These are phyloP conservation scores for Sambucus nigra DNA, from an alignment of 129 eudicot species.

Conservation along the genomic window DNA sequence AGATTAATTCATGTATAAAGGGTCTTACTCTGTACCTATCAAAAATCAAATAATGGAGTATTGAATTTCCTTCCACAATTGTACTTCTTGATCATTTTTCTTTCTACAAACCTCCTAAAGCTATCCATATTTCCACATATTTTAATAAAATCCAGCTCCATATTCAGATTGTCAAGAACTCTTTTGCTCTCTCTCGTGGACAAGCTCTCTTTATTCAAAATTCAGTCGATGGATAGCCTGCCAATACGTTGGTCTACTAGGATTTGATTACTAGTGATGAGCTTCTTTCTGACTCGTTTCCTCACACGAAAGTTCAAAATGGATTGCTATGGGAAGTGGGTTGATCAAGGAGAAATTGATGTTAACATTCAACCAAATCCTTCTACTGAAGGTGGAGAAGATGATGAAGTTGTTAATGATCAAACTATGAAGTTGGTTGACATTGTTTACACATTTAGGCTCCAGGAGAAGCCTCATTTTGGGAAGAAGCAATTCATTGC, in stretches of 20 bases:
- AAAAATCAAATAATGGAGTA: slow-evolving; percentile 58
- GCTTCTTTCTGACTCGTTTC: slow-evolving; percentile 64
- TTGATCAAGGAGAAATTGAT: slow-evolving; percentile 48
- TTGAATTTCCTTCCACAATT: slow-evolving; percentile 57
- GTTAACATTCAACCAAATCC: slow-evolving; percentile 64
- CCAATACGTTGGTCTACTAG: no score
- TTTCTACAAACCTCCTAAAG: slow-evolving; percentile 82
- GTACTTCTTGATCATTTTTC: slow-evolving; percentile 78
- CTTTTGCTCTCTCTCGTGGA: no score
- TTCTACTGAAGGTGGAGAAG: slow-evolving; percentile 60
- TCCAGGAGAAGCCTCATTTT: slow-evolving; percentile 73
- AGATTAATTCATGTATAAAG: no score
- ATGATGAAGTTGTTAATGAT: slow-evolving; percentile 56
- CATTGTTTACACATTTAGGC: slow-evolving; percentile 73
- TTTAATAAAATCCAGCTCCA: slow-evolving; percentile 61
- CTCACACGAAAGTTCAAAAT: slow-evolving; percentile 41
- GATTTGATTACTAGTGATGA: no score
- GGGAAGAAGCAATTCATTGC: slow-evolving; percentile 72
- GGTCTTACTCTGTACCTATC: slow-evolving; percentile 66
- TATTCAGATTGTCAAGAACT: no score
- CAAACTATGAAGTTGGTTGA: slow-evolving; percentile 69
- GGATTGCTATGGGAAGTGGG: slow-evolving; percentile 82
- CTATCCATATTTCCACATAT: slow-evolving; percentile 82
- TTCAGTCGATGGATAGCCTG: no score
- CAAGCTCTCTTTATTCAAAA: no score